phyloP scores from a whole-genome alignment of 1,284 basidiomycete species.

The Polyporus tsugae region DNA sequence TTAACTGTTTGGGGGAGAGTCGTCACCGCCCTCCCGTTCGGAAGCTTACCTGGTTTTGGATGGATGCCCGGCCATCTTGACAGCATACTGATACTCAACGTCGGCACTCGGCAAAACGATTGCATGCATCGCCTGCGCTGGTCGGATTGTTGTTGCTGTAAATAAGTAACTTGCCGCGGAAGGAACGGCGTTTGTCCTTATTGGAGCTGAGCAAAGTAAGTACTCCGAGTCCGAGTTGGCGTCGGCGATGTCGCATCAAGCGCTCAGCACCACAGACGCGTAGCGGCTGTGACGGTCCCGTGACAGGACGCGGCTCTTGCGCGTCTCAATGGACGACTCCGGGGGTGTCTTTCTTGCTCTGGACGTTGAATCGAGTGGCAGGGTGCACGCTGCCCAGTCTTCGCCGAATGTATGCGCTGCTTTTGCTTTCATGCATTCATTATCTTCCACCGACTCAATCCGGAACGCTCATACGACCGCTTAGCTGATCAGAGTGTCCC shows the following conservation, averaged over 20 bases:
- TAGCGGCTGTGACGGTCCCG: constrained; percentile 23
- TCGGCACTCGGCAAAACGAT: background rate
- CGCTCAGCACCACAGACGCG: constrained; percentile 11
- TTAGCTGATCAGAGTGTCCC: constrained; percentile 8
- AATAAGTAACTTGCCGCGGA: background rate
- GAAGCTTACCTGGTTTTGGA: background rate
- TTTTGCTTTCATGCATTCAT: constrained; percentile 21
- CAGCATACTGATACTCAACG: background rate
- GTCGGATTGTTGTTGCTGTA: background rate
- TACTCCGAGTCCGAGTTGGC: too few relatives aligned
- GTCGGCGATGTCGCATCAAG: too few relatives aligned
- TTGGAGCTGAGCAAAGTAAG: background rate
- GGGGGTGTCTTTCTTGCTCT: constrained; percentile 1
- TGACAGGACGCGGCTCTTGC: constrained; percentile 30
- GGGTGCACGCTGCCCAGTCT: constrained; percentile 13
- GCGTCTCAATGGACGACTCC: constrained; percentile 24
- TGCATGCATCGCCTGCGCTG: background rate
- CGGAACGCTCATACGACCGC: constrained; percentile 5
- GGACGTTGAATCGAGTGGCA: constrained; percentile 20
- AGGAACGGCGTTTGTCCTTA: background rate
- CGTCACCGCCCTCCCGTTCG: background rate
- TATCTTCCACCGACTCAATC: constrained; percentile 1
- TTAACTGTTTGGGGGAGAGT: background rate
- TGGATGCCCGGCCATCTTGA: background rate
- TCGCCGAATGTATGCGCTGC: constrained; percentile 24